Percentiles rank a stretch among this genome's conserved stretches.
These are phyloP conservation scores for Friedmanniomyces endolithicus DNA, from an alignment of 495 filamentous ascomycete genomes.

Conservation along the genomic window DNA sequence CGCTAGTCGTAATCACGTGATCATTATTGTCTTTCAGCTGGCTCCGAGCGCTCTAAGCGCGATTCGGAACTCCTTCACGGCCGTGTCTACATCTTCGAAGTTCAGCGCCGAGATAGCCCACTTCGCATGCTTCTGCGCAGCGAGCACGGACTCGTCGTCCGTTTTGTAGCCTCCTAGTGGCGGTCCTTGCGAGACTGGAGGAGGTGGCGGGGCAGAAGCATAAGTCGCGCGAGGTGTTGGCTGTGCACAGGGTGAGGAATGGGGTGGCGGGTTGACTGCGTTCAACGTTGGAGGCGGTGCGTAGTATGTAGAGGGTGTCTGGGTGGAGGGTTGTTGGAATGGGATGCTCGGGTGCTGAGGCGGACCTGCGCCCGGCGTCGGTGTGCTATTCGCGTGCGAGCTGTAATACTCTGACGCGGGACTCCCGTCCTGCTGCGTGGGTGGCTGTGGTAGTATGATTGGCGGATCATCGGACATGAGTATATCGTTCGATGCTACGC, in stretches of 20 bases:
- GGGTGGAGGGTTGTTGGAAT: neutral
- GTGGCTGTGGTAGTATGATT: neutral
- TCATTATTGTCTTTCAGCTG: conserved; percentile 16
- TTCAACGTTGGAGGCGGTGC: neutral
- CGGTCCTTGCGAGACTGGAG: conserved; percentile 25
- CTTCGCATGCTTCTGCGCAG: conserved; percentile 88
- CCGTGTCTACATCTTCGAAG: conserved; percentile 89
- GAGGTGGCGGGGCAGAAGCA: neutral
- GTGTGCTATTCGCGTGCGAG: neutral
- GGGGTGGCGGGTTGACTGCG: too few species aligned
- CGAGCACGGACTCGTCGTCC: conserved; percentile 63
- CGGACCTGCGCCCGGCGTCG: neutral
- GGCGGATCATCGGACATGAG: neutral
- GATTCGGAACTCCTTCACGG: conserved; percentile 67
- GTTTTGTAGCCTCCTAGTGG: conserved; percentile 25
- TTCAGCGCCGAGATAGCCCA: conserved; percentile 96
- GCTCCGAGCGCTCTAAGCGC: conserved; percentile 61
- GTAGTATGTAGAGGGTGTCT: neutral
- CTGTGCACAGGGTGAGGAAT: neutral
- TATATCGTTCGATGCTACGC: conserved; percentile 24
- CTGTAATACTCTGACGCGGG: neutral
- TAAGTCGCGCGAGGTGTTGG: neutral
- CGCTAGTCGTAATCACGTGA: neutral
- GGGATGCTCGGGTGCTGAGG: neutral
- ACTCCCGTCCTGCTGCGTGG: neutral